These are phyloP conservation scores for Colletotrichum lentis DNA, from an alignment of 2,329 filamentous ascomycete genomes.

Conservation along the genomic window DNA sequence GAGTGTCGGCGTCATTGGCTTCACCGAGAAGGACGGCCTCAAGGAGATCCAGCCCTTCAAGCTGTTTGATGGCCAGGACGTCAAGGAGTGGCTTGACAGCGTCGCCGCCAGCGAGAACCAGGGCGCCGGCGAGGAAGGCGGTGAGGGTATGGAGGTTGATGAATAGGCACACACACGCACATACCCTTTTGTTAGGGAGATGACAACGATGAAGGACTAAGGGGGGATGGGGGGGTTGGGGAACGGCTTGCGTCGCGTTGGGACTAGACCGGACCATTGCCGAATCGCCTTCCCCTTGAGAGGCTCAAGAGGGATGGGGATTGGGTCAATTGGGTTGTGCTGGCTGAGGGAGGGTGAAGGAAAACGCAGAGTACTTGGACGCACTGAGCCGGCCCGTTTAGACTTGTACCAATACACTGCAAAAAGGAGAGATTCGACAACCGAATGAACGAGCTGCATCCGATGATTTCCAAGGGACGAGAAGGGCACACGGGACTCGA, in stretches of 20 bases:
- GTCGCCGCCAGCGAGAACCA: slow-evolving; percentile 61
- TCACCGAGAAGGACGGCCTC: slow-evolving; percentile 56
- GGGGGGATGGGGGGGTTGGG: neutral
- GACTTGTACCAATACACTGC: slow-evolving; percentile 36
- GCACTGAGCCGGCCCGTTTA: slow-evolving; percentile 29
- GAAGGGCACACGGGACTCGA: neutral
- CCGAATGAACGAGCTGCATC: slow-evolving; percentile 30
- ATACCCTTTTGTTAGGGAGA: neutral
- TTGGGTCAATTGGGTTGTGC: neutral
- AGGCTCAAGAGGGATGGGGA: neutral
- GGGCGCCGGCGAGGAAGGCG: slow-evolving; percentile 53
- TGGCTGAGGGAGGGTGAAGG: slow-evolving; percentile 9
- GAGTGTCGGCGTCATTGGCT: slow-evolving; percentile 84
- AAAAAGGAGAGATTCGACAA: slow-evolving; percentile 31
- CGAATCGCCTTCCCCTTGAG: neutral
- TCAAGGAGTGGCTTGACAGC: slow-evolving; percentile 85
- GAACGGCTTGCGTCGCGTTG: slow-evolving; percentile 17
- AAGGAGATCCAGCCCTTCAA: slow-evolving; percentile 80
- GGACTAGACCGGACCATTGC: slow-evolving; percentile 2
- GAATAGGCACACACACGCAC: slow-evolving; percentile 35
- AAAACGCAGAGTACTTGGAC: slow-evolving; percentile 23
- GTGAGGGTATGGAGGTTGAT: slow-evolving; percentile 49
- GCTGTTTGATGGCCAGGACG: slow-evolving; percentile 87
- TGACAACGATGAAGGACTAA: neutral
- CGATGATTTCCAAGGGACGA: slow-evolving; percentile 17